Base-by-base conservation (phyloP, 306 rosid species). In the Gastrolobium villosum region DNA sequence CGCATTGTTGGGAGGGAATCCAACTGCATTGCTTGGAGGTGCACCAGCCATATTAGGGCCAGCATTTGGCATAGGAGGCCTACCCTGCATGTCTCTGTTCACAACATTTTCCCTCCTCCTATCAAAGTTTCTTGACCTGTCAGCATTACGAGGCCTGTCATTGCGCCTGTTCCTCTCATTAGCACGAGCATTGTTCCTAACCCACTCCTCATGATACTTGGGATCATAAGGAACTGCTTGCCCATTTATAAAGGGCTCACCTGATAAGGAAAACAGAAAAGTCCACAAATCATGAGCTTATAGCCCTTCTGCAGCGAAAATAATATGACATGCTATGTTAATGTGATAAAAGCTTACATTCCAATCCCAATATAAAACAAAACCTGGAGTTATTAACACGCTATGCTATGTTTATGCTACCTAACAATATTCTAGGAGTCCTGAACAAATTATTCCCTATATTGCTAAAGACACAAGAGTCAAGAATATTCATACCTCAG, bases 201-300 rank as follows among this genome's bases (percentile, higher is more conserved):
- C 89, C 98, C 98, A 93, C 63, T 96, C 99, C 54, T 93, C 97
- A 35, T 96, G 96, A 83, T 90, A 96, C 81, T 91, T 91, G 30
- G 97, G 89, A 56, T 96, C 99, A 86, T 96, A 96, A 3, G 99
- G 94, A 66, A 96, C 96, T 2, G 97, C 98, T 78, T 91, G 78
- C 34, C 99, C 98, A 46, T 96, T 84, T 30, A 96, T 93, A 75
- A 96, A 96, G 49, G 99, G 99, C 83, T 96, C 98, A 11, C 99
- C 99, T 93, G 86, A 56, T 67, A 69, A 78, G 46, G 2, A n/a
- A 65, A 77, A 60, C 78, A 71, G n/a, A 6, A 52, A 57, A 81
- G 20, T 28, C 32, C 59, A 85, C 34, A 7, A 26, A 11, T 3
- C 37, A 59, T 43, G 36, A 65, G n/a, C 7, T 57, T 53, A 60